Evolutionary conservation across 2,329 filamentous ascomycete species (phyloP), one percentile per base, ranked within the genome.

Genomic region (Fusarium sp.): DNA sequence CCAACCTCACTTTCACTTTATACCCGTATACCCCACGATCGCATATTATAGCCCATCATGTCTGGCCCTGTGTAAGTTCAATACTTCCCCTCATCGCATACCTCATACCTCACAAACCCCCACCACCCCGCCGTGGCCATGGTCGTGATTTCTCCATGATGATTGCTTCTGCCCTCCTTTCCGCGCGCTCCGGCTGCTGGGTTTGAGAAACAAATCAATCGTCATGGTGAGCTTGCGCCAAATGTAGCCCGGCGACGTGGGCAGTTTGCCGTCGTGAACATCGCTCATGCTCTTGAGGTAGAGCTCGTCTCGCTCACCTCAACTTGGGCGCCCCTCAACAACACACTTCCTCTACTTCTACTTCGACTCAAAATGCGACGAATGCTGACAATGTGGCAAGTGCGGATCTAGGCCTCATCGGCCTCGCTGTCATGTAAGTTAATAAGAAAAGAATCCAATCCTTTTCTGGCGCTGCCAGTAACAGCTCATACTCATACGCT

Each of bases 351-450:
- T 55, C 56, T 19, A 64, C 67, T 76, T 76, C 73, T 63, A 51
- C 62, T 47, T 54, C 72, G 52, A 59, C 55, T 67, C 71, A 69
- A 66, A 68, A 75, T 76, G 68, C 77, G 72, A 78, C 74, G 70
- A 77, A 83, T 88, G 83, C 87, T 89, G 82, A 89, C 84, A 74
- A 76, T 83, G 78, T 76, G 67, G 76, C 79, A 84, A 93, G 90
- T 84, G 89, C 89, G 89, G 92, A 96, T 89, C 90, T 96, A 83
- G 92, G 92, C 86, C 91, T 96, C 79, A 95, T 96, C 81, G 92
- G 92, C 88, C 87, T 96, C 85, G 92, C 92, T 85, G 92, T 96
- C 83, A 96, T 96, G 91, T 88, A 84, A 82, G 85, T 86, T 55
- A 5, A n/a, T n/a, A 7, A 28, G n/a, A 34, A n/a, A 7, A 19